Evolutionary conservation across 139 green algal genomes (phyloP), one percentile per base, ranked within the genome.

Genomic region (Tetradesmus lagerheimii): DNA sequence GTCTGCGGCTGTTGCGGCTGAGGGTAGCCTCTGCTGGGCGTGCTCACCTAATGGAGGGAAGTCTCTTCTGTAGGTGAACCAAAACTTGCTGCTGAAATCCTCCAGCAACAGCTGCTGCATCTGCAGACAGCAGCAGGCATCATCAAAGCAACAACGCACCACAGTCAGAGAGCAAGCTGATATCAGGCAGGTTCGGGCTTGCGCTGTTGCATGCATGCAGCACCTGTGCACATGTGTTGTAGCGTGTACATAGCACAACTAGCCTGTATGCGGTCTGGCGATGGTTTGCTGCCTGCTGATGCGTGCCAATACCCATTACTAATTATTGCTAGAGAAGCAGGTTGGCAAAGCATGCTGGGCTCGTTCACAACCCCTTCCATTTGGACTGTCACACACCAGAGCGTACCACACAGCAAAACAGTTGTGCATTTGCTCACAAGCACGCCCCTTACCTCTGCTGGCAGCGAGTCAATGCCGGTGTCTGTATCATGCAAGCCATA

Each of bases 1-100:
- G 2, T 9, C 16, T 27, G 57, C 57, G 0, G 8, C 57, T 27
- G 4, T 9, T 75, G 41, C 34, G 45, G 66, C 71, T 85, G 38
- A 66, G 67, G 1, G 16, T 37, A 18, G 39, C n/a, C 20, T 37
- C 2, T 85, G 79, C 45, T 76, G 83, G 11, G 25, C 31, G 25
- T 71, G 29, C 89, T 37, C 74, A 94, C 95, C 93, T 57, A 96
- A 64, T 1, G 92, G 50, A 16, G 90, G 83, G 34, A 97, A 96
- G 11, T 90, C 93, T 3, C 76, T 90, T 0, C 95, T 89, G 86
- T 97, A 97, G 0, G 94, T 96, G 67, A 95, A 92, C 94, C 94
- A 96, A 0, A 97, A 84, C 12, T 93, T 89, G 4, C 93, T 96
- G 18, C 67, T 71, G 57, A 96, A 95, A 47, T 97, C 95, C 1